These are phyloP conservation scores for Candida glucosophila DNA, from an alignment of 1,139 yeast genomes.

Conservation along the genomic window DNA sequence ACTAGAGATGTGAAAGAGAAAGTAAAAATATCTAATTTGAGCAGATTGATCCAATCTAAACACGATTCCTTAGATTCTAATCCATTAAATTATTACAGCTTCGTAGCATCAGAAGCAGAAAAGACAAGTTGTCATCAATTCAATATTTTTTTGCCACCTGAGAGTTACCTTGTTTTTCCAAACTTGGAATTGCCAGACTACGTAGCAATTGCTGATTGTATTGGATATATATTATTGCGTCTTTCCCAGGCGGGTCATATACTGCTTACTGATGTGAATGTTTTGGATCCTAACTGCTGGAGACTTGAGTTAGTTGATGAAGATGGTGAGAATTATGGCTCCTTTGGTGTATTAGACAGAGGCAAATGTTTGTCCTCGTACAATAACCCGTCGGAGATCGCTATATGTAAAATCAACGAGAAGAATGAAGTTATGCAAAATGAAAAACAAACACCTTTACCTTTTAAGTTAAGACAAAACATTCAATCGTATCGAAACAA, in stretches of 20 bases:
- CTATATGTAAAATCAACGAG: conserved; percentile 40
- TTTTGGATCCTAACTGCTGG: conserved; percentile 54
- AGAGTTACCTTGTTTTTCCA: conserved; percentile 19
- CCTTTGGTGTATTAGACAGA: conserved; percentile 63
- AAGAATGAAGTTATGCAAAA: conserved; percentile 24
- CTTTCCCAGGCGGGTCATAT: conserved; percentile 13
- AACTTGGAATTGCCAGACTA: conserved; percentile 33
- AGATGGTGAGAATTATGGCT: conserved; percentile 72
- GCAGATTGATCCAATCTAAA: conserved; percentile 32
- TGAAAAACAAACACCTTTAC: conserved; percentile 45
- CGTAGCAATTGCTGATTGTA: conserved; percentile 50
- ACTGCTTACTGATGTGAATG: conserved; percentile 8
- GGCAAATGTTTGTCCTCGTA: conserved; percentile 45
- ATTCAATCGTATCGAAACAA: too few relatives aligned
- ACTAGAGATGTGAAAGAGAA: not conserved
- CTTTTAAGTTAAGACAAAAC: conserved; percentile 30
- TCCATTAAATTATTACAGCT: conserved; percentile 46
- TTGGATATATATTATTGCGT: conserved; percentile 48
- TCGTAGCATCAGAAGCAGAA: conserved; percentile 25
- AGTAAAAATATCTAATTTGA: conserved; percentile 21
- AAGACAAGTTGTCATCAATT: conserved; percentile 20
- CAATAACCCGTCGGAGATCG: conserved; percentile 58
- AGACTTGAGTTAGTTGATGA: conserved; percentile 66
- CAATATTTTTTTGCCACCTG: conserved; percentile 33
- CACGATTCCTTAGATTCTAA: conserved; percentile 30